Conservation (phyloP, 768 basidiomycete species). For the Pholiota conissans region DNA sequence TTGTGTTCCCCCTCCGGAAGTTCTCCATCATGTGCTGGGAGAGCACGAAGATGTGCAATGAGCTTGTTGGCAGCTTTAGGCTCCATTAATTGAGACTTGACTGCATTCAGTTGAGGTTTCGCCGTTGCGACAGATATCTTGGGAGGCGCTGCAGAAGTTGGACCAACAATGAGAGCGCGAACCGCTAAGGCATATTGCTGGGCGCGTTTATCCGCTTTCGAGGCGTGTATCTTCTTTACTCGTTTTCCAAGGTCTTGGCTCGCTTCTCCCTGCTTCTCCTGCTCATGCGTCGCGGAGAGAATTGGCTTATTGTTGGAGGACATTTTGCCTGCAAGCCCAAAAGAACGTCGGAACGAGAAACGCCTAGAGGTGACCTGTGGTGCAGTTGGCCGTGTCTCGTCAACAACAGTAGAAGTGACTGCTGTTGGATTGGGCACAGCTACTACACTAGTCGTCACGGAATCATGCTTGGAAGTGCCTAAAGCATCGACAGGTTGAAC, state of each 20-base stretch:
- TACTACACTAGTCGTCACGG: background rate
- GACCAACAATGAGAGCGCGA: conserved; percentile 70
- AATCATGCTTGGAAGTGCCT: background rate
- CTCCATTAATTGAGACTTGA: conserved; percentile 66
- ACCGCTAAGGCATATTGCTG: conserved; percentile 62
- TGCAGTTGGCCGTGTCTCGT: background rate
- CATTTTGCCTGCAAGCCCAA: conserved; percentile 31
- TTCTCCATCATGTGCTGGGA: conserved; percentile 49
- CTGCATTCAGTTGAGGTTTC: conserved; percentile 55
- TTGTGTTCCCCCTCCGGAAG: conserved; percentile 4
- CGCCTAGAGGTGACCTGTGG: conserved; percentile 27
- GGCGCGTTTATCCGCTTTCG: conserved; percentile 58
- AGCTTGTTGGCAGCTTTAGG: conserved; percentile 70
- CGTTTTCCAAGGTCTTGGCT: conserved; percentile 10
- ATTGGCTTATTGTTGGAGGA: conserved; percentile 31
- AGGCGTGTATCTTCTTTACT: conserved; percentile 16
- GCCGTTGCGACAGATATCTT: conserved; percentile 41
- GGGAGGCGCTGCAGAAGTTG: conserved; percentile 33
- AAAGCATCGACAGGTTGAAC: background rate
- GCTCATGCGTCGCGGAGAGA: conserved; percentile 36
- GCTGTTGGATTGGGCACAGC: background rate
- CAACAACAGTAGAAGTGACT: background rate
- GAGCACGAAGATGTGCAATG: conserved; percentile 64
- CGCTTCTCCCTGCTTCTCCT: conserved; percentile 39
- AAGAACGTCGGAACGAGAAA: conserved; percentile 46